Evolutionary conservation across 225 moss, liverwort and hornwort species (phyloP), one percentile per base, ranked within the genome.

Genomic region (Thuidium tamariscinum): DNA sequence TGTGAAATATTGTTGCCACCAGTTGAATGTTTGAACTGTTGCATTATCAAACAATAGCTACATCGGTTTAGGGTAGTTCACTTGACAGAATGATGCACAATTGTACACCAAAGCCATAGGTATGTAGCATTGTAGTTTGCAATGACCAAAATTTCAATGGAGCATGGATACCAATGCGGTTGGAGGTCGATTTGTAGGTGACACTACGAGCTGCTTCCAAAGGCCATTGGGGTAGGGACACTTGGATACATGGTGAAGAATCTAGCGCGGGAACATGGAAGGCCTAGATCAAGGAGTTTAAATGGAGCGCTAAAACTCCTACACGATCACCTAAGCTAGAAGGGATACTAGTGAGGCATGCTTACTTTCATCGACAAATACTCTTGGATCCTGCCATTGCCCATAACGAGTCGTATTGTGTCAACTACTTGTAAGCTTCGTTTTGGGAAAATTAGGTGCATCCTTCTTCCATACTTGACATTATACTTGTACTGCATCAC

Each of bases 381-480:
- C 3, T 3, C 0, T 34, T 52, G 0, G 75, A 75, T 75, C n/a
- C 1, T 51, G 8, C 0, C 9, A 10, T 75, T 75, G 6, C 3
- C 7, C 5, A 21, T 29, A 34, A n/a, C 0, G 5, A 75, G 22
- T 3, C 0, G 2, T 21, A 0, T 19, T 52, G 15, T 52, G 14
- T 14, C 52, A 52, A 52, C n/a, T 42, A 75, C 13, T 32, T 75
- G 52, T 52, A 75, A 0, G 5, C 75, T 6, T 74, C 0, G 3
- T 74, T 51, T 74, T 49, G 32, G 5, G 4, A 74, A n/a, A 34
- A 51, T 0, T 51, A 2, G 51, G 3, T 74, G 51, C 74, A 74
- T 74, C 34, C 3, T 0, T 20, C 4, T 8, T 74, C 12, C 1
- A n/a, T n/a, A 74, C 2, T 51, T 2, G 5, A 73, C 30, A 46